Base-by-base conservation (phyloP, 441 rosid species). In the Erysimum cheiri region DNA sequence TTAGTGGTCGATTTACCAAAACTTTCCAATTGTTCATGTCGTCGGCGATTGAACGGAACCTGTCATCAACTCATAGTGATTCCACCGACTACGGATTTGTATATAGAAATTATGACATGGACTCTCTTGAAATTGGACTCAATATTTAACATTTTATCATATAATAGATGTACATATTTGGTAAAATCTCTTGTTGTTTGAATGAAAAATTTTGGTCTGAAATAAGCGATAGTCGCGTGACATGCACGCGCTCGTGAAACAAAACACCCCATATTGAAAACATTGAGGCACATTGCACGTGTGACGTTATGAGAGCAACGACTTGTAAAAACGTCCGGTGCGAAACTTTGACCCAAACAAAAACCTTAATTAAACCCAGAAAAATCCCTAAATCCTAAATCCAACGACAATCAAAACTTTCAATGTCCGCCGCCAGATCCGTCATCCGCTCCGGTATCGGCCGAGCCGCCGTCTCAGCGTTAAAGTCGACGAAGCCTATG, bases 401-500 rank as follows among this genome's bases (percentile, higher is more conserved):
- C 33, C 59, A 39, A 40, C 33, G 1, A 9, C 8, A 29, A 60
- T 40, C 50, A n/a, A 41, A 49, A 35, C n/a, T 10, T 32, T 58
- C 60, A 29, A 76, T 81, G 84, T 81, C 92, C 76, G 88, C 88
- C 80, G 88, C 87, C 58, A 87, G 97, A 48, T 87, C 85, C 33
- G 33, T 83, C 72, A 64, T 88, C 80, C 92, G 93, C 13, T 85
- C 90, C 49, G 63, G 89, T 31, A 83, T 84, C 24, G 32, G 72
- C 47, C 54, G 86, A 69, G 44, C 80, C 2, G 37, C 76, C 9
- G 54, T 55, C 5, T 29, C 74, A 4, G 75, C 79, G n/a, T 46
- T 80, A 0, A 77, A 85, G 19, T 47, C 29, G 46, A 70, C 70
- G 65, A 88, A 73, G 52, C 11, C 82, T 50, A 41, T 17, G 47